Percentiles rank a stretch among this genome's conserved stretches.
phyloP scores from a whole-genome alignment of 805 yeast species.

The Candida anglica region DNA sequence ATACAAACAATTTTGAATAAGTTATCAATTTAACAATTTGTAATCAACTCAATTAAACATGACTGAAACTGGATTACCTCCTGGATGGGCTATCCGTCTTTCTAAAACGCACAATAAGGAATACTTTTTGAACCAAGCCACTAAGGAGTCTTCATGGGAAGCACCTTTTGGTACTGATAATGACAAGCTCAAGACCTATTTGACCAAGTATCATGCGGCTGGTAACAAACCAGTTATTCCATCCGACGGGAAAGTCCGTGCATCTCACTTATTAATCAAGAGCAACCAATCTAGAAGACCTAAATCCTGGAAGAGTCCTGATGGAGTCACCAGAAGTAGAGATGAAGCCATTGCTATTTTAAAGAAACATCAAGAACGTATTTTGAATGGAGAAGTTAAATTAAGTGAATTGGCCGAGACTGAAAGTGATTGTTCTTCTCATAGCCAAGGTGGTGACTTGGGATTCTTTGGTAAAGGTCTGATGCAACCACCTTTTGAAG shows the following conservation, averaged over 20 bases:
- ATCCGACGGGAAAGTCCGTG: constrained; percentile 60
- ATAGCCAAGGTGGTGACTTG: constrained; percentile 84
- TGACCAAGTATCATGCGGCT: constrained; percentile 33
- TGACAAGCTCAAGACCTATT: constrained; percentile 52
- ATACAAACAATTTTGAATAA: too few species aligned
- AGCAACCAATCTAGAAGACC: constrained; percentile 86
- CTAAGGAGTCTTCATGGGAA: constrained; percentile 82
- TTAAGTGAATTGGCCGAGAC: constrained; percentile 72
- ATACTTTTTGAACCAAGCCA: constrained; percentile 69
- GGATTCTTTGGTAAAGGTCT: constrained; percentile 86
- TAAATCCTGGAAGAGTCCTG: constrained; percentile 78
- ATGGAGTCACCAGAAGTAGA: constrained; percentile 69
- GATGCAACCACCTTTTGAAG: constrained; percentile 95
- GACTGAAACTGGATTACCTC: constrained; percentile 71
- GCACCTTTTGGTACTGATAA: constrained; percentile 82
- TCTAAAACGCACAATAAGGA: constrained; percentile 82
- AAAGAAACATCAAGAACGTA: constrained; percentile 52
- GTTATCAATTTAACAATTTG: too few species aligned
- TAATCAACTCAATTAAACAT: too few species aligned
- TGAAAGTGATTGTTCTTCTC: constrained; percentile 87
- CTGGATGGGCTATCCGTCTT: constrained; percentile 75
- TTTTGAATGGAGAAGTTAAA: constrained; percentile 59
- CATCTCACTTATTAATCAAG: constrained; percentile 78
- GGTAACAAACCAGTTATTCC: constrained; percentile 44
- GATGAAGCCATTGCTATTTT: constrained; percentile 77